These are phyloP conservation scores for Alternaria longipes DNA, from an alignment of 2,329 filamentous ascomycete genomes.

Conservation along the genomic window DNA sequence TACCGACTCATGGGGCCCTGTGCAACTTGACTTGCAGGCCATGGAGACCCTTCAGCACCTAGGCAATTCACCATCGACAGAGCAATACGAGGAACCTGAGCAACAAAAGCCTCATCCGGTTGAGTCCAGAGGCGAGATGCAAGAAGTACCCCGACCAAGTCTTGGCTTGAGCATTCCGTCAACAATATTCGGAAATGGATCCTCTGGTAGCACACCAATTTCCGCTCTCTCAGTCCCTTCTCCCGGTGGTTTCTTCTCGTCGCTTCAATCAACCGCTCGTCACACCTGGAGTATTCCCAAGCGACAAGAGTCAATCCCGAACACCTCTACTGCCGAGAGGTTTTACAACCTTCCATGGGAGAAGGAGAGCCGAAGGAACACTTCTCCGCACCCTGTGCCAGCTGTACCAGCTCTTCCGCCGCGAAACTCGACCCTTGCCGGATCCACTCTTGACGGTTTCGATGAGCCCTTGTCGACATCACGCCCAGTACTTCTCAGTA, in stretches of 20 bases:
- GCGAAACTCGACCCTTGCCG: constrained; percentile 39
- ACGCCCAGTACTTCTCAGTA: constrained; percentile 39
- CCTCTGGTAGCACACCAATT: constrained; percentile 67
- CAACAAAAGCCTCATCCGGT: constrained; percentile 42
- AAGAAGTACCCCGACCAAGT: constrained; percentile 65
- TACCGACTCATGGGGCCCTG: constrained; percentile 69
- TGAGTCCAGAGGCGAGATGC: constrained; percentile 68
- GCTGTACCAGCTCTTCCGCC: constrained; percentile 28
- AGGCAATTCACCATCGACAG: constrained; percentile 55
- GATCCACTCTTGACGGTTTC: constrained; percentile 47
- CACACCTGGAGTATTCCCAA: constrained; percentile 78
- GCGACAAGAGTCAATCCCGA: constrained; percentile 65
- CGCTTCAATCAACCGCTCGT: constrained; percentile 76
- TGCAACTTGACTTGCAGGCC: constrained; percentile 77
- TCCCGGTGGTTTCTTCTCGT: constrained; percentile 90
- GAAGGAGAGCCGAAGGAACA: constrained; percentile 54
- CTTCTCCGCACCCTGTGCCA: constrained; percentile 28
- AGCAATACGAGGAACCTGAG: constrained; percentile 33
- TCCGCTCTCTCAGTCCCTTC: constrained; percentile 89
- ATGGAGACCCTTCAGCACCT: constrained; percentile 79
- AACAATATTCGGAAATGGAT: constrained; percentile 44
- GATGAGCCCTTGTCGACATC: constrained; percentile 44
- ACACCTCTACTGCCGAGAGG: constrained; percentile 88
- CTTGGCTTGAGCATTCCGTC: constrained; percentile 42
- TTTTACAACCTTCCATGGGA: constrained; percentile 88